These are phyloP conservation scores for Eucalyptus albens DNA, from an alignment of 345 rosid species.

Conservation along the genomic window DNA sequence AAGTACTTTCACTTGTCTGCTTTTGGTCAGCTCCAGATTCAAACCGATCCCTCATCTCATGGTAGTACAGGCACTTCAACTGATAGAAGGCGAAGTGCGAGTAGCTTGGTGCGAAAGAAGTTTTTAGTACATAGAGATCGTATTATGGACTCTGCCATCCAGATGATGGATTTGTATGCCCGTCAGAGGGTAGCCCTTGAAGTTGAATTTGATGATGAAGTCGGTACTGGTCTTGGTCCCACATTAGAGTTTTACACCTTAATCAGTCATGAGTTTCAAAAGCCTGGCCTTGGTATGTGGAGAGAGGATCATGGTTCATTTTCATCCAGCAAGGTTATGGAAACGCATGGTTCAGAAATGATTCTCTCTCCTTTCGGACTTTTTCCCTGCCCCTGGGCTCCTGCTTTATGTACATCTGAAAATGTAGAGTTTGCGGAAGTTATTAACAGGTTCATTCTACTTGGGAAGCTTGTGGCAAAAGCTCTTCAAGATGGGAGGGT, in stretches of 20 bases:
- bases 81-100: slow-evolving; percentile 32
- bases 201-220: slow-evolving; percentile 85
- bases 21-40: slow-evolving; percentile 47
- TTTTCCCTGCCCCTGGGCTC: slow-evolving; percentile 76
- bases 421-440: slow-evolving; percentile 38
- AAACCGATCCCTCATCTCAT: slow-evolving; percentile 17
- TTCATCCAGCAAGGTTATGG: slow-evolving; percentile 1
- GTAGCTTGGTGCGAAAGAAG: slow-evolving; percentile 52
- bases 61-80: slow-evolving; percentile 27
- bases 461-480: slow-evolving; percentile 86
- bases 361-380: slow-evolving; percentile 42
- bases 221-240: slow-evolving; percentile 98
- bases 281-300: slow-evolving; percentile 75
- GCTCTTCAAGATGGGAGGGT: slow-evolving; percentile 94
- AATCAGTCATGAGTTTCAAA: slow-evolving; percentile 84
- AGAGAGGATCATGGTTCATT: slow-evolving; percentile 43
- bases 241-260: slow-evolving; percentile 88
- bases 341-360: slow-evolving; percentile 8
- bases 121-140: slow-evolving; percentile 62
- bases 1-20: slow-evolving; percentile 78
- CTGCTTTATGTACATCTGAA: slow-evolving; percentile 13
- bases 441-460: slow-evolving; percentile 47
- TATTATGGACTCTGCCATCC: slow-evolving; percentile 66
- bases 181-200: slow-evolving; percentile 53
- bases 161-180: slow-evolving; percentile 70